Percentiles rank a stretch among this genome's conserved stretches.
phyloP scores from a whole-genome alignment of 2,329 filamentous ascomycete species.

The Fusarium secorum region DNA sequence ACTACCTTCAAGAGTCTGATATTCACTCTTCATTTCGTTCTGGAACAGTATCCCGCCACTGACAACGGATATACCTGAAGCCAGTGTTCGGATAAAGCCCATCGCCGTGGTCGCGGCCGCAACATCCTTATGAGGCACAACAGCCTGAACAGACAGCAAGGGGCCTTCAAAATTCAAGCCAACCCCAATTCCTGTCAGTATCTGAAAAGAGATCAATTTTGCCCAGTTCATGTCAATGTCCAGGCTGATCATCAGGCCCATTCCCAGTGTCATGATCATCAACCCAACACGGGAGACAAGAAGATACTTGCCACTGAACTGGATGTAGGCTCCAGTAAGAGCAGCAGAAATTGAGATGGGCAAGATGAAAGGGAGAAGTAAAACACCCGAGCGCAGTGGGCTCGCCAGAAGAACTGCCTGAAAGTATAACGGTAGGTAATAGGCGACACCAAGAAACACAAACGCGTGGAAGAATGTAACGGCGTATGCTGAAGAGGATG shows the following conservation, averaged over 20 bases:
- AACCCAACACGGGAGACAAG: conserved; percentile 63
- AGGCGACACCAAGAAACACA: conserved; percentile 70
- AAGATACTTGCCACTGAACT: conserved; percentile 66
- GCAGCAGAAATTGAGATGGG: conserved; percentile 56
- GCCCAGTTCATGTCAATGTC: conserved; percentile 57
- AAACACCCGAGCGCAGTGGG: conserved; percentile 67
- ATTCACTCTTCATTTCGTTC: conserved; percentile 67
- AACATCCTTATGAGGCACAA: conserved; percentile 66
- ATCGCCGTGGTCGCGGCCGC: conserved; percentile 70
- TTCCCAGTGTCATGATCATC: conserved; percentile 64
- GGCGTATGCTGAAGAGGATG: conserved; percentile 64
- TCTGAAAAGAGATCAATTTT: conserved; percentile 62
- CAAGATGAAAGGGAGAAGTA: conserved; percentile 68
- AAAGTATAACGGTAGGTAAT: conserved; percentile 78
- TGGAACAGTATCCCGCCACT: conserved; percentile 76
- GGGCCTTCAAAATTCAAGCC: conserved; percentile 71
- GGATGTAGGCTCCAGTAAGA: conserved; percentile 52
- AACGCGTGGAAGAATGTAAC: conserved; percentile 57
- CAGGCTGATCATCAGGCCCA: conserved; percentile 64
- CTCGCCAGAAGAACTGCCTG: conserved; percentile 70
- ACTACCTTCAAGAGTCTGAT: conserved; percentile 51
- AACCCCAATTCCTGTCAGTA: conserved; percentile 67
- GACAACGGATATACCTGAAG: conserved; percentile 70
- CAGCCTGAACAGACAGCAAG: conserved; percentile 69
- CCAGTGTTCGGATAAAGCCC: conserved; percentile 68